Evolutionary conservation across 768 basidiomycete species (phyloP), one percentile per base, ranked within the genome.

Genomic region (Agrocybe pediades): DNA sequence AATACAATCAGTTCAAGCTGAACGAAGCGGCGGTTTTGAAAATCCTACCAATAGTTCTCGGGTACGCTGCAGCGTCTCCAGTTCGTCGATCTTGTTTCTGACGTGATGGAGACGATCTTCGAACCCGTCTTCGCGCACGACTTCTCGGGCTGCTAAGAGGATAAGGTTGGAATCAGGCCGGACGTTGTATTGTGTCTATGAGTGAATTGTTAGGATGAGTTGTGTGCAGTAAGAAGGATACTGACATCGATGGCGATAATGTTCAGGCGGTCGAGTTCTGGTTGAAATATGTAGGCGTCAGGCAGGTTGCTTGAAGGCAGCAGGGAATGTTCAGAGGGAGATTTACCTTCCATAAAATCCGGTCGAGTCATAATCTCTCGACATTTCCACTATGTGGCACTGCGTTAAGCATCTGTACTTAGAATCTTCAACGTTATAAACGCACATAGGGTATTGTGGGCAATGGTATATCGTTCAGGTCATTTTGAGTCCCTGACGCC

Each of bases 101-200:
- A 92, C 92, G 47, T 74, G 77, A 55, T 91, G 80, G n/a, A 92
- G 76, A 27, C 85, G 64, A n/a, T 90, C 86, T 46, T 93, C 85
- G 62, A 95, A 95, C 7, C 83, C 91, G 41, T 87, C 84, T 65
- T 86, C 86, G 20, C 81, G 76, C 16, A 85, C 84, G 6, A 92
- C 85, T 60, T 86, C 77, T 58, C 80, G 75, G 29, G 89, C 89
- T 46, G 90, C 87, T 49, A 83, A 83, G 5, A 92, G 77, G 49
- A 90, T 82, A n/a, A 92, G 77, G 72, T 86, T 80, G 0, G 90
- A 93, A 69, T 92, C 92, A 15, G 90, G 87, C 39, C 86, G 83
- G 13, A 94, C 86, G 51, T 90, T 79, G 66, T 90, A 86, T 56
- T 87, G 69, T 29, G 86, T 81, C 86, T 88, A 50, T 45, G 29